A percentile compares a stretch with the other conserved stretches of the same genome.
Conservation (phyloP, 345 rosid genomes). For the Erodium maritimum region DNA sequence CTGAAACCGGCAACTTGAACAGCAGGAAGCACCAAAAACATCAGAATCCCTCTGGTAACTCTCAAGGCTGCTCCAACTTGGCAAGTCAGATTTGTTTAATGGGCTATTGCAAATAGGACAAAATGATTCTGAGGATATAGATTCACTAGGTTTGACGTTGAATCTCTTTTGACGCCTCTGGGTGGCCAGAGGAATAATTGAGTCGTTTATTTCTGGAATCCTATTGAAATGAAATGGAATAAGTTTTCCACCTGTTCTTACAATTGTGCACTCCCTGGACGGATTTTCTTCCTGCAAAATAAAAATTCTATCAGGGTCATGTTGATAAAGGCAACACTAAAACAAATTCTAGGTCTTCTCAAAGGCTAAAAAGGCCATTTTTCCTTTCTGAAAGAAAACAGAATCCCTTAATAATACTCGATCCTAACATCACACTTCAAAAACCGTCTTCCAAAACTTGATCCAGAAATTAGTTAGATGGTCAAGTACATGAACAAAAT, state of each 20-base stretch:
- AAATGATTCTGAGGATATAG: constrained; percentile 64
- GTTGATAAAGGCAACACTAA: background rate
- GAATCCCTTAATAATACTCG: background rate
- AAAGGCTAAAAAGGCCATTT: constrained; percentile 1
- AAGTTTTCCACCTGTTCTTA: constrained; percentile 86
- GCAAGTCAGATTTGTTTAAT: constrained; percentile 28
- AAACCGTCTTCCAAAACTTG: background rate
- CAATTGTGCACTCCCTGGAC: constrained; percentile 76
- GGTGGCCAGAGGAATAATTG: constrained; percentile 57
- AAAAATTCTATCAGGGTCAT: constrained; percentile 3
- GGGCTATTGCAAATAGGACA: constrained; percentile 77
- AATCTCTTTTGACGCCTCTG: constrained; percentile 71
- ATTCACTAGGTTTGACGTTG: constrained; percentile 44
- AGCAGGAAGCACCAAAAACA: constrained; percentile 37
- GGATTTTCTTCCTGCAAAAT: constrained; percentile 74
- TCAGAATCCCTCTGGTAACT: constrained; percentile 15
- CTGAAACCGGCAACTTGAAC: constrained; percentile 84
- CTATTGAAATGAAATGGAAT: constrained; percentile 80
- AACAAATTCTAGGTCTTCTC: background rate
- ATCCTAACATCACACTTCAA: too few species aligned
- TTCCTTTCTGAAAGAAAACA: background rate
- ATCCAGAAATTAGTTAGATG: background rate
- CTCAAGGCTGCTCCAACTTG: constrained; percentile 13
- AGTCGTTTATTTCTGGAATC: constrained; percentile 58
- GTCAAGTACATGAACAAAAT: background rate